A percentile compares a stretch with the other conserved stretches of the same genome.
These are phyloP conservation scores for Arthrobotrys pseudoclavata DNA, from an alignment of 2,329 filamentous ascomycete genomes.

Conservation along the genomic window DNA sequence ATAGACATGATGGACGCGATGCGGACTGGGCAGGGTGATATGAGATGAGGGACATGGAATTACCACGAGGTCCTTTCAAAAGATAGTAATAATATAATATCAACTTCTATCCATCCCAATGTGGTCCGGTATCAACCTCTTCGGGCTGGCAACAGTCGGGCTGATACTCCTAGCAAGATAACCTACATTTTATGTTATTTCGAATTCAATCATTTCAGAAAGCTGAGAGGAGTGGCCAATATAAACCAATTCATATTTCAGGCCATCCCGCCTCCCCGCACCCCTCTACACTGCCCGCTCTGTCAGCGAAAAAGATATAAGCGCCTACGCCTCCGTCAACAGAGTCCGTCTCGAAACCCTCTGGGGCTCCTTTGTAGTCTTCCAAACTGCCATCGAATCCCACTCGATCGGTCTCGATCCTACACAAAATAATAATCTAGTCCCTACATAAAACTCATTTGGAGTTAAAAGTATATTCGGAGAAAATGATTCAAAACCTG, in stretches of 20 bases:
- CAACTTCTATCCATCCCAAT: too few relatives aligned
- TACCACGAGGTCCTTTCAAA: too few relatives aligned
- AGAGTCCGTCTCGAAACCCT: constrained; percentile 6
- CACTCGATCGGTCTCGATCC: neutral
- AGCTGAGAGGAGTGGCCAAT: too few relatives aligned
- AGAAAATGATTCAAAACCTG: neutral
- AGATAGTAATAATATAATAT: too few relatives aligned
- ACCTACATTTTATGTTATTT: too few relatives aligned
- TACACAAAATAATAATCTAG: neutral
- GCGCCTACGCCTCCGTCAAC: neutral
- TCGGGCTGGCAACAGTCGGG: neutral
- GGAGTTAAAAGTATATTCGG: neutral
- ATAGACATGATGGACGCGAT: too few relatives aligned
- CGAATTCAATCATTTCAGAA: too few relatives aligned
- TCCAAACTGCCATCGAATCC: neutral
- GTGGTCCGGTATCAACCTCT: neutral
- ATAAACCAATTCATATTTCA: too few relatives aligned
- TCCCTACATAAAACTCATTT: neutral
- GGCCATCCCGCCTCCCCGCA: too few relatives aligned
- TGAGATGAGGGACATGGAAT: too few relatives aligned
- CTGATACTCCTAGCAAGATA: too few relatives aligned
- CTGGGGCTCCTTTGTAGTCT: neutral
- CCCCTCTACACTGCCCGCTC: neutral
- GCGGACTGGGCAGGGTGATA: too few relatives aligned
- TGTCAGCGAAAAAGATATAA: neutral